These are phyloP conservation scores for Claviceps capensis DNA, from an alignment of 2,329 filamentous ascomycete species.

Conservation along the genomic window DNA sequence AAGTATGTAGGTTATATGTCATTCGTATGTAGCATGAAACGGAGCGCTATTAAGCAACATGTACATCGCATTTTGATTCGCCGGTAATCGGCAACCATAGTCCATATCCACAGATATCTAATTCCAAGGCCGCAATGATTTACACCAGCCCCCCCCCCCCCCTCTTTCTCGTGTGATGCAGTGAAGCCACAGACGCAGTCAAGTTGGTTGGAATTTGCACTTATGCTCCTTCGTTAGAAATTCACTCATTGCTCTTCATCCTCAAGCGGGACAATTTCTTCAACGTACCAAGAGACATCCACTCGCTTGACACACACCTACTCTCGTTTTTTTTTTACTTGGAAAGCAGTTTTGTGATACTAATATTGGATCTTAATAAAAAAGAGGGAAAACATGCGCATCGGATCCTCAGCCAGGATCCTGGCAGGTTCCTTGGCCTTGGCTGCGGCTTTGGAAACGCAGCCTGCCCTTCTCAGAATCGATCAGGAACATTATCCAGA, in stretches of 20 bases:
- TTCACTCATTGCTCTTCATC: not conserved
- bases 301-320: not conserved
- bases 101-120: not conserved
- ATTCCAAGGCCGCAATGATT: not conserved
- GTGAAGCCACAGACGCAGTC: not conserved
- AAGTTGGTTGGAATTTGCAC: not conserved
- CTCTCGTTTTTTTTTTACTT: not conserved
- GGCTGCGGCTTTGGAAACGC: not conserved
- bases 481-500: conserved; percentile 2
- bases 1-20: not conserved
- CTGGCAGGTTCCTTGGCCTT: not conserved
- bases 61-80: not conserved
- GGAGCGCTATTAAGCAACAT: not conserved
- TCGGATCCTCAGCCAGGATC: not conserved
- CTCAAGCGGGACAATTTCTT: not conserved
- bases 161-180: not conserved
- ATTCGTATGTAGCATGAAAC: not conserved
- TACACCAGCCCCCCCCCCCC: not conserved
- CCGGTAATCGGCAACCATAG: not conserved
- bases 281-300: not conserved
- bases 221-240: not conserved
- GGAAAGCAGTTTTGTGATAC: not conserved
- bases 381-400: not conserved
- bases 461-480: not conserved
- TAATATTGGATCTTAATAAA: not conserved